phyloP scores from a whole-genome alignment of 805 yeast genomes.

The Suhomyces faveliae region DNA sequence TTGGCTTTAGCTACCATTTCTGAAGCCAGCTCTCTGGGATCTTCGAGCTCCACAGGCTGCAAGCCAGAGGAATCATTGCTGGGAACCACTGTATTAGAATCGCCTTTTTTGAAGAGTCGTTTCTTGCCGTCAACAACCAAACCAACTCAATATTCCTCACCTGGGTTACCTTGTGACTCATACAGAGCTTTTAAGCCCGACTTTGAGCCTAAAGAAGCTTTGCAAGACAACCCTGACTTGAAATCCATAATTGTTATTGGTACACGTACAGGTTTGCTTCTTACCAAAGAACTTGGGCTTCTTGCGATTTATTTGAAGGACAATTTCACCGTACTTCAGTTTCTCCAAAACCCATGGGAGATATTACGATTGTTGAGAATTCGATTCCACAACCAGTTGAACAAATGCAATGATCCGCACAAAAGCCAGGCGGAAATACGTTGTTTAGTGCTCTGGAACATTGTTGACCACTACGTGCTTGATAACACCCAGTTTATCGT shows the following conservation, averaged over 20 bases:
- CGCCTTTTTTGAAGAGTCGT: not conserved
- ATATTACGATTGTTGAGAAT: not conserved
- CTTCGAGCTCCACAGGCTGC: not conserved
- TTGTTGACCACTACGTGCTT: conserved; percentile 11
- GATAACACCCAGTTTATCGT: conserved; percentile 1
- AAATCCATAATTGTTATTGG: not conserved
- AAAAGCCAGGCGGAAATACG: not conserved
- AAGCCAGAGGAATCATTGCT: not conserved
- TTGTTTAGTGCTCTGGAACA: conserved; percentile 17
- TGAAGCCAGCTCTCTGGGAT: not conserved
- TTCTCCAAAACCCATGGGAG: not conserved
- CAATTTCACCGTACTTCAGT: not conserved
- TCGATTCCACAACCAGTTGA: not conserved
- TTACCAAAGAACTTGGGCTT: not conserved
- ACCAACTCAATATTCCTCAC: not conserved
- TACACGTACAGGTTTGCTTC: not conserved
- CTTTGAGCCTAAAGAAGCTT: not conserved
- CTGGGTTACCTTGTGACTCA: not conserved
- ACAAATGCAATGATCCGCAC: not conserved
- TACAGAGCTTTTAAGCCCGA: not conserved
- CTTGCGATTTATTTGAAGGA: not conserved
- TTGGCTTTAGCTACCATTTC: not conserved
- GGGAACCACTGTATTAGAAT: not conserved
- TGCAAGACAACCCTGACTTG: not conserved
- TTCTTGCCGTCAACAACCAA: not conserved